Percentiles rank a stretch among this genome's conserved stretches.
These are phyloP conservation scores for Rhizopus sp. DNA, from an alignment of 371 early-diverging fungal species.

Conservation along the genomic window DNA sequence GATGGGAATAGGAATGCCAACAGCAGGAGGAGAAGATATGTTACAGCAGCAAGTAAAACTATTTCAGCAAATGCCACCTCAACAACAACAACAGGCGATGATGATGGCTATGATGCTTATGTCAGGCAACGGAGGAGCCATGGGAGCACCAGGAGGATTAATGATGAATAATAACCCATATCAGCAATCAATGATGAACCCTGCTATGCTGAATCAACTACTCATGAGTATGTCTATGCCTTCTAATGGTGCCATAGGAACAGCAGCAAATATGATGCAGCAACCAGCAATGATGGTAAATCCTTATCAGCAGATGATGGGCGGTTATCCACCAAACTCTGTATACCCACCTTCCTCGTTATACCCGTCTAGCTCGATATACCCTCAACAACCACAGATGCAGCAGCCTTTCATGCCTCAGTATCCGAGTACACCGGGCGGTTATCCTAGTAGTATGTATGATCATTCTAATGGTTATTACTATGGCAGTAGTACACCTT, in stretches of 20 bases:
- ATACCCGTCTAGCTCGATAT: too few relatives aligned
- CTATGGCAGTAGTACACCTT: conserved; percentile 13
- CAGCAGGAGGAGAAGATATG: too few relatives aligned
- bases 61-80: too few relatives aligned
- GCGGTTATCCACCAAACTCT: too few relatives aligned
- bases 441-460: too few relatives aligned
- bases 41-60: too few relatives aligned
- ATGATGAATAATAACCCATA: conserved; percentile 11
- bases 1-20: neutral
- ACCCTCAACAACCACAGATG: conserved; percentile 6
- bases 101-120: conserved; percentile 18
- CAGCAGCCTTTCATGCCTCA: too few relatives aligned
- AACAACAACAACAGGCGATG: conserved; percentile 19
- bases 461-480: conserved; percentile 9
- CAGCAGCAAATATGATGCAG: conserved; percentile 5
- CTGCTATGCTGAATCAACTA: too few relatives aligned
- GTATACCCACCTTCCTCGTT: too few relatives aligned
- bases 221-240: too few relatives aligned
- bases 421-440: neutral
- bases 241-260: neutral
- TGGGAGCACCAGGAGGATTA: neutral
- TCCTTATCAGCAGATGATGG: conserved; percentile 15
- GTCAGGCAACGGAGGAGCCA: too few relatives aligned
- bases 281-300: conserved; percentile 9
- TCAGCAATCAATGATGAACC: neutral